Evolutionary conservation across 2,329 filamentous ascomycete genomes (phyloP).

Genomic region (Ophiostoma fasciatum): DNA sequence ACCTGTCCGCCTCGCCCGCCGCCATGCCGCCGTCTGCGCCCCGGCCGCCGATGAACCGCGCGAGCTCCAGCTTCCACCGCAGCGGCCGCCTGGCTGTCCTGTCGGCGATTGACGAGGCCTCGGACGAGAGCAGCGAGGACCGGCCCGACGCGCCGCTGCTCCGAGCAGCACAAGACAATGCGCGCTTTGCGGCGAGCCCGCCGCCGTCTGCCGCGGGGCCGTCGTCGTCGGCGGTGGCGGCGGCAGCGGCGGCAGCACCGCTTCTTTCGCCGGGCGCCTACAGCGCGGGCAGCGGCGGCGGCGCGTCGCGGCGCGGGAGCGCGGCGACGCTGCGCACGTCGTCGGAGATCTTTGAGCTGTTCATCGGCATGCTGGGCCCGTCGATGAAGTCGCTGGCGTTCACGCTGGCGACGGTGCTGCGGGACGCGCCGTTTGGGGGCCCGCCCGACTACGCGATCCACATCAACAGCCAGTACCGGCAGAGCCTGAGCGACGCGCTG

Average conservation of each 20-base stretch:
- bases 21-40: neutral
- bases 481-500: constrained; percentile 68
- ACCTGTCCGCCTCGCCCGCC: neutral
- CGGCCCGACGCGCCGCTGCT: neutral
- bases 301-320: constrained; percentile 11
- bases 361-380: constrained; percentile 77
- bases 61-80: constrained; percentile 21
- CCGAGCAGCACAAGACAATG: neutral
- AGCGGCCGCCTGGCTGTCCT: constrained; percentile 30
- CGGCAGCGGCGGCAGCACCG: neutral
- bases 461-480: constrained; percentile 65
- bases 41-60: constrained; percentile 12
- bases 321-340: constrained; percentile 36
- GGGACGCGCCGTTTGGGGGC: constrained; percentile 68
- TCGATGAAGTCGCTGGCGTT: constrained; percentile 94
- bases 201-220: neutral
- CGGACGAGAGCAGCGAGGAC: constrained; percentile 40
- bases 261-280: no score
- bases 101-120: constrained; percentile 47
- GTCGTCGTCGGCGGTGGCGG: neutral
- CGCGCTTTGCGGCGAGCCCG: neutral
- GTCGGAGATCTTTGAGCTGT: constrained; percentile 79
- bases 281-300: neutral
- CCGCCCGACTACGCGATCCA: constrained; percentile 52
- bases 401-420: constrained; percentile 76